Evolutionary conservation across 176 grass and related monocot genomes (phyloP).

Genomic region (Rhynchospora pubera): DNA sequence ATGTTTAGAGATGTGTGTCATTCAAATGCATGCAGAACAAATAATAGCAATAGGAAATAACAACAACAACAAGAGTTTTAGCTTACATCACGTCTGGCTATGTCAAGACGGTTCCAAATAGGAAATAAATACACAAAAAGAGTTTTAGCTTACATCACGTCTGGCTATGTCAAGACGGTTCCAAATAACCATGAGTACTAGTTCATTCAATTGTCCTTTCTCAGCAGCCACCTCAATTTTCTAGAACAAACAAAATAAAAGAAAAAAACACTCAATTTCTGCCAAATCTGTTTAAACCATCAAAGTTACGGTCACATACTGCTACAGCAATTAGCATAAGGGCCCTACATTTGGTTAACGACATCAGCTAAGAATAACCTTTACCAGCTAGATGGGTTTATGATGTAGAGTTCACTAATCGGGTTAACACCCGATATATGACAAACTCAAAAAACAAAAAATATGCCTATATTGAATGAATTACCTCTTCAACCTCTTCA

Average conservation of each 20-base stretch:
- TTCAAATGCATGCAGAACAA: neutral
- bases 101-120: too few relatives aligned
- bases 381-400: neutral
- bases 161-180: constrained; percentile 91
- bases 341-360: neutral
- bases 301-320: neutral
- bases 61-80: too few relatives aligned
- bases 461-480: neutral
- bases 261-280: neutral
- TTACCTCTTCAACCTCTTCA: constrained; percentile 84
- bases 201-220: constrained; percentile 79
- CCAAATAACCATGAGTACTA: constrained; percentile 95
- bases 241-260: constrained; percentile 21
- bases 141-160: constrained; percentile 64
- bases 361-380: neutral
- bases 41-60: neutral
- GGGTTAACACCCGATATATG: neutral
- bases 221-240: constrained; percentile 93
- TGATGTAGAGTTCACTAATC: neutral
- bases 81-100: too few relatives aligned
- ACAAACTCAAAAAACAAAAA: neutral
- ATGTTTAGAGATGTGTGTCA: constrained; percentile 1
- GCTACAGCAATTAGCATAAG: neutral
- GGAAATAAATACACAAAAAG: neutral
- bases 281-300: neutral